These are phyloP conservation scores for Venturia nashicola DNA, from an alignment of 2,329 filamentous ascomycete genomes.

Conservation along the genomic window DNA sequence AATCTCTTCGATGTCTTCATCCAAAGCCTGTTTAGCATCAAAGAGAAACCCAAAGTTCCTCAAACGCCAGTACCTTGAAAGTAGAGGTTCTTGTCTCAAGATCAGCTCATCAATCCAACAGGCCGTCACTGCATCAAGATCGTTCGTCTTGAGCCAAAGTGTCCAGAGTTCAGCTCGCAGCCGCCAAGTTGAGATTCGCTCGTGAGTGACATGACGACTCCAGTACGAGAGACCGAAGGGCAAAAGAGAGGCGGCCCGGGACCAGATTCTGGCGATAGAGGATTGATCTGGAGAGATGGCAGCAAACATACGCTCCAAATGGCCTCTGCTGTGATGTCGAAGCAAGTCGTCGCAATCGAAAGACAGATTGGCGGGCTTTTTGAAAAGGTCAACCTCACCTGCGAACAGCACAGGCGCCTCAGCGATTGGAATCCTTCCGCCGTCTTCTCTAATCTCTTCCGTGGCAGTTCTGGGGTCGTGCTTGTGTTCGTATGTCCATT, in stretches of 20 bases:
- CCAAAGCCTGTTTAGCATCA: neutral
- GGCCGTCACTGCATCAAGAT: conserved; percentile 6
- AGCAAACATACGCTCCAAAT: neutral
- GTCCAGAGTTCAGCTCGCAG: neutral
- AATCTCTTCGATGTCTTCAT: neutral
- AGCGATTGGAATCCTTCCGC: neutral
- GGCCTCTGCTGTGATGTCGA: neutral
- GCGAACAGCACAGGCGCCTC: neutral
- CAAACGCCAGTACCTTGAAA: neutral
- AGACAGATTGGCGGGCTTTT: neutral
- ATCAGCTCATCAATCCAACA: conserved; percentile 7
- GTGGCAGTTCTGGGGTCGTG: neutral
- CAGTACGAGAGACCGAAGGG: conserved; percentile 1
- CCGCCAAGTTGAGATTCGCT: conserved; percentile 2
- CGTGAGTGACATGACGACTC: conserved; percentile 1
- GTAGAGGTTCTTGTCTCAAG: conserved; percentile 3
- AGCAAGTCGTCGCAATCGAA: neutral
- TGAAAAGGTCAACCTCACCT: neutral
- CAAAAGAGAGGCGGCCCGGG: neutral
- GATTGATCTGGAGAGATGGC: neutral
- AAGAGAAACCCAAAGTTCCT: neutral
- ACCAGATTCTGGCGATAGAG: neutral
- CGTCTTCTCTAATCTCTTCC: neutral
- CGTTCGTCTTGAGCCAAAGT: conserved; percentile 2
- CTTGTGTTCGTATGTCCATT: conserved; percentile 2